A percentile compares a stretch with the other conserved stretches of the same genome.
phyloP scores from a whole-genome alignment of 2,329 filamentous ascomycete species.

The Trichoderma sp. region DNA sequence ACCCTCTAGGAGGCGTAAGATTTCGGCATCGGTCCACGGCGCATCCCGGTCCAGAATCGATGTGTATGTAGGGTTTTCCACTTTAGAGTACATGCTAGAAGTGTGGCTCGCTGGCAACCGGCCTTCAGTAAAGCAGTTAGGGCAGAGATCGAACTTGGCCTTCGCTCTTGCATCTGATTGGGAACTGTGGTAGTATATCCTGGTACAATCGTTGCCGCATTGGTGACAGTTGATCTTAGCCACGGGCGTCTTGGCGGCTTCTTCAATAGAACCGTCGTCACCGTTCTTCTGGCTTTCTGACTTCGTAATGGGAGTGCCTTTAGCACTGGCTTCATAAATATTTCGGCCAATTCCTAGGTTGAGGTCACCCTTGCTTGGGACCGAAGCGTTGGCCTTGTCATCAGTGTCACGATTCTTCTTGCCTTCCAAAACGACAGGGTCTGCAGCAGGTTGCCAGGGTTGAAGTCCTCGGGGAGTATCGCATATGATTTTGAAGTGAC shows the following conservation, averaged over 20 bases:
- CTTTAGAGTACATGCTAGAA: constrained; percentile 79
- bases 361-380: constrained; percentile 73
- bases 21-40: constrained; percentile 88
- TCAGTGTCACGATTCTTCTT: constrained; percentile 70
- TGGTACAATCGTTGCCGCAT: constrained; percentile 85
- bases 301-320: constrained; percentile 70
- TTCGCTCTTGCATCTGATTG: constrained; percentile 62
- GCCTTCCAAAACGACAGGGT: constrained; percentile 65
- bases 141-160: constrained; percentile 84
- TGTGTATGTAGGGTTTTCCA: constrained; percentile 85
- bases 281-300: constrained; percentile 73
- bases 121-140: constrained; percentile 84
- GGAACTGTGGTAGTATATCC: constrained; percentile 61
- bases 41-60: constrained; percentile 79
- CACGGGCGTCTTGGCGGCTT: constrained; percentile 67
- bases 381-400: constrained; percentile 64
- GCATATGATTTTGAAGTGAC: constrained; percentile 93
- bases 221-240: constrained; percentile 80
- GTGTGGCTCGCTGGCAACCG: constrained; percentile 79
- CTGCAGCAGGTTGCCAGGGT: constrained; percentile 88
- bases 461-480: constrained; percentile 94
- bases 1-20: constrained; percentile 84
- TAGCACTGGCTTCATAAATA: constrained; percentile 90
- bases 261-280: constrained; percentile 63
- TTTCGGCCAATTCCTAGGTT: constrained; percentile 94